Evolutionary conservation across 805 yeast species (phyloP).

Genomic region (Candida montana): DNA sequence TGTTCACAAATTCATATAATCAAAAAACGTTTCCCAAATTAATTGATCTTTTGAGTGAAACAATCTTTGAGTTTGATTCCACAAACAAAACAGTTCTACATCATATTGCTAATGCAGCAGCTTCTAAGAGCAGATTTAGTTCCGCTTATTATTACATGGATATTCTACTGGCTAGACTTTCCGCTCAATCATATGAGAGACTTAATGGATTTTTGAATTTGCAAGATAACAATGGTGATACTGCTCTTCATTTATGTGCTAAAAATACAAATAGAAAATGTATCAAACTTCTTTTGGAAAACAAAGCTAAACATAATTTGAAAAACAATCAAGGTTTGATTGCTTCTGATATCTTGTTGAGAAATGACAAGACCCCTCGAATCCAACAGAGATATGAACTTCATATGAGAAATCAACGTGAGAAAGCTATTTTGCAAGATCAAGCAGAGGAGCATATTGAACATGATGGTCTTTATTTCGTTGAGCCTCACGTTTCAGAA

Average conservation of each 20-base stretch:
- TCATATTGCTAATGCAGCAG: slow-evolving; percentile 70
- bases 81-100: slow-evolving; percentile 77
- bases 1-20: slow-evolving; percentile 84
- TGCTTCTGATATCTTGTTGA: slow-evolving; percentile 24
- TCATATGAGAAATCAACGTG: slow-evolving; percentile 16
- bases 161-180: slow-evolving; percentile 64
- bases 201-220: slow-evolving; percentile 55
- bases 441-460: background rate
- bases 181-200: slow-evolving; percentile 58
- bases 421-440: slow-evolving; percentile 8
- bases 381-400: slow-evolving; percentile 21
- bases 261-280: slow-evolving; percentile 50
- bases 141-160: slow-evolving; percentile 83
- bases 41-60: slow-evolving; percentile 68
- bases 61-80: slow-evolving; percentile 72
- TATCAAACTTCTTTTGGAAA: slow-evolving; percentile 42
- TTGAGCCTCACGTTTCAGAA: slow-evolving; percentile 43
- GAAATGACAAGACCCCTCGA: slow-evolving; percentile 21
- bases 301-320: slow-evolving; percentile 42
- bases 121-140: slow-evolving; percentile 61
- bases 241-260: slow-evolving; percentile 72
- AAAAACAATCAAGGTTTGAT: slow-evolving; percentile 30
- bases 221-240: slow-evolving; percentile 73
- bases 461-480: slow-evolving; percentile 10
- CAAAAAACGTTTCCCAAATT: slow-evolving; percentile 74